These are phyloP conservation scores for Ustilago vetiveriae DNA, from an alignment of 1,284 basidiomycete species.

Conservation along the genomic window DNA sequence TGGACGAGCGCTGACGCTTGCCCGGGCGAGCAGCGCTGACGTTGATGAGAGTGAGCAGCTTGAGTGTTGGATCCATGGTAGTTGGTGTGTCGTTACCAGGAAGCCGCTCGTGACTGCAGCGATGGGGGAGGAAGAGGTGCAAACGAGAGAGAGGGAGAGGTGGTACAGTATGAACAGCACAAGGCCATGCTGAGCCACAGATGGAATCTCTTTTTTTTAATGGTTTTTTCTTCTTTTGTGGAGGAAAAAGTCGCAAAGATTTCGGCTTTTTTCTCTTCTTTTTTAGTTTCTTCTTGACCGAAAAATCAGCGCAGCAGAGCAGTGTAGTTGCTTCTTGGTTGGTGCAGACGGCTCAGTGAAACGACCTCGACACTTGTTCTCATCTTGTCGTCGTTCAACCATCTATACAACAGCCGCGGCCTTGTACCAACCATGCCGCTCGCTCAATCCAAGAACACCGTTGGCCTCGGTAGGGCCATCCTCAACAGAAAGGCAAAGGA, in stretches of 20 bases:
- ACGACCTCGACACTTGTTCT: not conserved
- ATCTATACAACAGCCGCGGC: slow-evolving; percentile 8
- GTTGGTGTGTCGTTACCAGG: not conserved
- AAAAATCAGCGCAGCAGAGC: slow-evolving; percentile 4
- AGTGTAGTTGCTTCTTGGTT: not conserved
- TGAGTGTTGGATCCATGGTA: slow-evolving; percentile 54
- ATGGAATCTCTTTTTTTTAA: too few species aligned
- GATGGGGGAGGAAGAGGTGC: too few species aligned
- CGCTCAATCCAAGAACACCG: slow-evolving; percentile 63
- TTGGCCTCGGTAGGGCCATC: slow-evolving; percentile 64
- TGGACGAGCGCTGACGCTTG: slow-evolving; percentile 68
- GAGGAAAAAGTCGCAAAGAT: slow-evolving; percentile 11
- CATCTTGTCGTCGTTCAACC: slow-evolving; percentile 1
- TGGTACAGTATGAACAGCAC: not conserved
- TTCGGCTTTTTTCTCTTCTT: slow-evolving; percentile 4
- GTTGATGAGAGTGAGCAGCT: slow-evolving; percentile 90
- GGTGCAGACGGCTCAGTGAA: slow-evolving; percentile 2
- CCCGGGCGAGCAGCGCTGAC: slow-evolving; percentile 77
- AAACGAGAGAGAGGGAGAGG: slow-evolving; percentile 3
- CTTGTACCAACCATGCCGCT: slow-evolving; percentile 44
- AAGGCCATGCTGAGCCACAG: too few species aligned
- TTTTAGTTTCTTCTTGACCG: slow-evolving; percentile 2
- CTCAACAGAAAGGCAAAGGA: slow-evolving; percentile 63
- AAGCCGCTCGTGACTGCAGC: too few species aligned
- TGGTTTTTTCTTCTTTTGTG: too few species aligned